Base-by-base conservation (phyloP, 2,329 filamentous ascomycete species). In the Xylariaceae sp. region DNA sequence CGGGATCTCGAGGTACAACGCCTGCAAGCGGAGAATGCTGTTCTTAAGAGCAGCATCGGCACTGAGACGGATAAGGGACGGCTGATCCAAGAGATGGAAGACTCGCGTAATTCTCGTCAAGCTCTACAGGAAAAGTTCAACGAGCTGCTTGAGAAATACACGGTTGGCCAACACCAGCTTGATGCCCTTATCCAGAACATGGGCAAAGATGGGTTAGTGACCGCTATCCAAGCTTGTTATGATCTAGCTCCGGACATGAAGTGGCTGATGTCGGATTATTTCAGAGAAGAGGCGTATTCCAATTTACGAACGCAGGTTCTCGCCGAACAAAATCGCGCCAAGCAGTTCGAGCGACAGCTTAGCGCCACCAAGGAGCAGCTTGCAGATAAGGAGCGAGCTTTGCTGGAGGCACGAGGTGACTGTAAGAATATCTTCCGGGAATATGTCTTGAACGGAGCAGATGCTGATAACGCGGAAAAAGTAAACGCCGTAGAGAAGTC, bases 1-100 rank as follows among this genome's bases (percentile, higher is more conserved):
- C 75, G 77, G 10, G 70, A 67, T 29, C 70, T 84, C 18, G 81
- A 85, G 65, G 68, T 85, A 20, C 82, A 82, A 26, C 79, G 85
- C 32, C 73, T 88, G 46, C 84, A 82, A 66, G 81, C 85, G 5
- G 86, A 88, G 70, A 87, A 86, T 63, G 78, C 81, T 37, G 70
- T 87, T 7, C 73, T 88, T 12, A 80, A 81, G 56, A 81, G 77
- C 58, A 83, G 78, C 48, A 75, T 83, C 49, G 79, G 78, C 9
- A 80, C 79, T 7, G 78, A 79, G 7, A 80, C 81, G 1, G 82
- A 85, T 62, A 81, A 79, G 53, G 79, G 80, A 43, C 73, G 78
- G 43, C 73, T 88, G 44, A 78, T 82, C 26, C 75, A 76, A 50
- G 82, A 87, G 59, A 73, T 86, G 26, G 84, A 87, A 46, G 77